phyloP scores from a whole-genome alignment of 768 basidiomycete species.

The Plicaturopsis crispa region DNA sequence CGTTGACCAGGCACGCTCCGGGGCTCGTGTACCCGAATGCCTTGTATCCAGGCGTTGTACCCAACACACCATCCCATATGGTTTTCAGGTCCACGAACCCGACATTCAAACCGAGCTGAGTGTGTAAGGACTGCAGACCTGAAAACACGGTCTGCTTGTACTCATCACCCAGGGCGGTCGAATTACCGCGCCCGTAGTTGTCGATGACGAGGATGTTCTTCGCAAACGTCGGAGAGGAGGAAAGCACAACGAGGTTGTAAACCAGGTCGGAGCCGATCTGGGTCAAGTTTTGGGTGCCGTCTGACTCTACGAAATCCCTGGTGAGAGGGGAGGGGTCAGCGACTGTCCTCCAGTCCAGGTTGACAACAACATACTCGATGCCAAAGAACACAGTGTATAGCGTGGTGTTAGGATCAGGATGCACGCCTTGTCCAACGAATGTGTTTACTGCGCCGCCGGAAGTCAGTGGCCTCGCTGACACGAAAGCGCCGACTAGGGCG shows the following conservation, averaged over 20 bases:
- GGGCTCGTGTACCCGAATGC: conserved; percentile 39
- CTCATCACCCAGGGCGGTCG: conserved; percentile 31
- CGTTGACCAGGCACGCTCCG: conserved; percentile 15
- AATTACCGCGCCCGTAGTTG: conserved; percentile 39
- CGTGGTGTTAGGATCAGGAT: conserved; percentile 32
- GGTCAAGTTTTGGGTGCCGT: conserved; percentile 21
- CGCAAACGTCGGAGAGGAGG: conserved; percentile 37
- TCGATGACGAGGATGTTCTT: conserved; percentile 44
- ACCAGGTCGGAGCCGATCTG: conserved; percentile 31
- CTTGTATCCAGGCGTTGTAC: conserved; percentile 31
- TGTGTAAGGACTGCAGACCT: conserved; percentile 17
- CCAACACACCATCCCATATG: conserved; percentile 40
- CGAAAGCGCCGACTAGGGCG: no score
- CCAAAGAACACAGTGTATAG: conserved; percentile 48
- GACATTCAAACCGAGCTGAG: conserved; percentile 26
- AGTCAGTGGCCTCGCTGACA: no score
- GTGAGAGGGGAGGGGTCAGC: no score
- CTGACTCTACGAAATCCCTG: conserved; percentile 14
- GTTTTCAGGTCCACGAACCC: conserved; percentile 38
- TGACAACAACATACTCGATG: conserved; percentile 29
- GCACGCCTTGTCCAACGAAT: conserved; percentile 11
- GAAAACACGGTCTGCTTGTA: conserved; percentile 37
- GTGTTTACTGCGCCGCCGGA: conserved; percentile 11
- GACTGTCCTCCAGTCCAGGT: background rate
- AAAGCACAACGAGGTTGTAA: conserved; percentile 30